Conservation (phyloP, 2,329 filamentous ascomycete species). For the Trichophaea hybrida region DNA sequence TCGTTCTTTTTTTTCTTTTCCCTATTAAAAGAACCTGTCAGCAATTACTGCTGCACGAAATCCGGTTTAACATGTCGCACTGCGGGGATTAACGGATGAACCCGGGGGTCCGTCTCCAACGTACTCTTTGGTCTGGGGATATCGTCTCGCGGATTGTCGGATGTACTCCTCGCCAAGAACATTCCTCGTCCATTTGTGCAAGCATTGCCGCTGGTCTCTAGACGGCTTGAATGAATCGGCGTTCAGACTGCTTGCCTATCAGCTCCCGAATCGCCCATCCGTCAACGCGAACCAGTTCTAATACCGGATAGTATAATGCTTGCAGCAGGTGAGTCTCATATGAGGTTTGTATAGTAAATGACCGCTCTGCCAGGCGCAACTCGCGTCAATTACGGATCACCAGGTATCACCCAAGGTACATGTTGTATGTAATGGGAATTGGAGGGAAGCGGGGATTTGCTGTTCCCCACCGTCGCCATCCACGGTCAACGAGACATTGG, state of each 20-base stretch:
- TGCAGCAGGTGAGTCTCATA: conserved; percentile 69
- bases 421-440: not conserved
- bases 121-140: conserved; percentile 54
- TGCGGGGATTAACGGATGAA: too few relatives aligned
- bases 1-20: conserved; percentile 47
- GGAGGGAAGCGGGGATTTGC: not conserved
- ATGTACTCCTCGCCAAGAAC: conserved; percentile 54
- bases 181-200: conserved; percentile 62
- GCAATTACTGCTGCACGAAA: too few relatives aligned
- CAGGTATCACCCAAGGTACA: not conserved
- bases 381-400: conserved; percentile 10
- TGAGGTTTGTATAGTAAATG: conserved; percentile 64
- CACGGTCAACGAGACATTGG: conserved; percentile 56
- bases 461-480: conserved; percentile 58
- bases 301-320: conserved; percentile 63
- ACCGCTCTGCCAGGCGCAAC: conserved; percentile 33
- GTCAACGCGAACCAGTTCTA: not conserved
- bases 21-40: conserved; percentile 27
- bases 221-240: conserved; percentile 49
- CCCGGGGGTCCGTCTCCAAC: conserved; percentile 23
- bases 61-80: too few relatives aligned
- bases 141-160: conserved; percentile 47
- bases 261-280: not conserved
- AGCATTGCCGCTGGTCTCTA: conserved; percentile 57
- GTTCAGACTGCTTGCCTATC: conserved; percentile 37